Evolutionary conservation across 257 asterid genomes (phyloP).

Genomic region (Leonotis leonurus): DNA sequence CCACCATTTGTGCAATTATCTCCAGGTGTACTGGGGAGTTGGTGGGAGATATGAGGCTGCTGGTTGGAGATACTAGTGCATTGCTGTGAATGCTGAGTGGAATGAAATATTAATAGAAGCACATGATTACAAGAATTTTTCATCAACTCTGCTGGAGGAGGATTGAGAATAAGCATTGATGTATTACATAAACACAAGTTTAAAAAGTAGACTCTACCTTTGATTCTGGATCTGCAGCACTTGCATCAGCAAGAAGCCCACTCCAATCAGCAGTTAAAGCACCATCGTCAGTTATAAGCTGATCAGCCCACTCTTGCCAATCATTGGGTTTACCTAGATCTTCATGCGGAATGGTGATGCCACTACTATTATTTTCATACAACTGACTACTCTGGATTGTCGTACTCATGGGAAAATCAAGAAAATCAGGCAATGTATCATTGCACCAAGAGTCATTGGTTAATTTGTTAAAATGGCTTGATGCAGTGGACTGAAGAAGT

Average conservation of each 20-base stretch:
- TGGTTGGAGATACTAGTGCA: constrained; percentile 26
- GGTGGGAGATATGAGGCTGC: constrained; percentile 40
- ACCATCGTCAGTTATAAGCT: constrained; percentile 51
- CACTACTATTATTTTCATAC: constrained; percentile 26
- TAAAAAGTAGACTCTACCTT: constrained; percentile 28
- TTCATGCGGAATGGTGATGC: constrained; percentile 30
- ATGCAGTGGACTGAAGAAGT: constrained; percentile 46
- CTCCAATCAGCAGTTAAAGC: constrained; percentile 54
- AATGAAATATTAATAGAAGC: background rate
- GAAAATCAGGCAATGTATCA: constrained; percentile 47
- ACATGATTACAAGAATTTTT: background rate
- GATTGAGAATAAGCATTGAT: background rate
- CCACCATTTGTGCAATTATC: constrained; percentile 38
- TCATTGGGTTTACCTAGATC: constrained; percentile 39
- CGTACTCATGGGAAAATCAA: constrained; percentile 40
- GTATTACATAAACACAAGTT: constrained; percentile 14
- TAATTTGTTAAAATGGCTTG: constrained; percentile 37
- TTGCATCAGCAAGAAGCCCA: constrained; percentile 54
- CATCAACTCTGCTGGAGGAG: background rate
- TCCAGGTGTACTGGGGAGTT: constrained; percentile 37
- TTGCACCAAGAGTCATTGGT: constrained; percentile 50
- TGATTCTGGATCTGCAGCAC: constrained; percentile 33
- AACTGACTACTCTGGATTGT: constrained; percentile 36
- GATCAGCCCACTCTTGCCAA: constrained; percentile 79
- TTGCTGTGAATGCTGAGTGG: constrained; percentile 29